Evolutionary conservation across 2,329 filamentous ascomycete species (phyloP).

Genomic region (Trichoderma brevicompactum): DNA sequence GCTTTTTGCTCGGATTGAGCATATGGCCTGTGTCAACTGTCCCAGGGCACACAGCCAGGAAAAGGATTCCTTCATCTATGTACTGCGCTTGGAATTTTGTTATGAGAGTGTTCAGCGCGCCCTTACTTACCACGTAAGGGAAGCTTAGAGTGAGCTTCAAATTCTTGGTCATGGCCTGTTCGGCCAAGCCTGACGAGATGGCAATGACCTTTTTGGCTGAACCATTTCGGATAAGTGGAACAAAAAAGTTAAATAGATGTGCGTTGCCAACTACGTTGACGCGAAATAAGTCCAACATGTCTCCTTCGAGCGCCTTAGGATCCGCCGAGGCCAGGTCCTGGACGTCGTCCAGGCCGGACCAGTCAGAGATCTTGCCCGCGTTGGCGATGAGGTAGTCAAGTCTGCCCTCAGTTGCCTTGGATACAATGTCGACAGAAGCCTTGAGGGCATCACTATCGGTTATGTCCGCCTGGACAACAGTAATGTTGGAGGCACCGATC

Average conservation of each 20-base stretch:
- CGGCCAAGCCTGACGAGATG: not conserved
- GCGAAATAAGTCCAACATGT: not conserved
- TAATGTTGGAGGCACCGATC: not conserved
- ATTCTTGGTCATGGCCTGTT: not conserved
- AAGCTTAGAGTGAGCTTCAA: not conserved
- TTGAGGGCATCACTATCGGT: not conserved
- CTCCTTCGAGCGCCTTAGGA: not conserved
- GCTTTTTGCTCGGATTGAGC: not conserved
- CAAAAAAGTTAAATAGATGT: not conserved
- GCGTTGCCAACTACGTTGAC: not conserved
- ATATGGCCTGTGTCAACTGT: not conserved
- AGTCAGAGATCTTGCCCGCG: not conserved
- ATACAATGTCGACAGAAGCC: not conserved
- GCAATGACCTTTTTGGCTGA: not conserved
- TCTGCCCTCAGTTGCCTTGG: not conserved
- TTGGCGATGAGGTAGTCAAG: not conserved
- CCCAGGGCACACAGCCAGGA: not conserved
- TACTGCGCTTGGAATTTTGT: constrained; percentile 5
- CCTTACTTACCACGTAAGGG: not conserved
- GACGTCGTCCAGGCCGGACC: not conserved
- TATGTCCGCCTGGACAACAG: constrained; percentile 1
- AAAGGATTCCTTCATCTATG: constrained; percentile 1
- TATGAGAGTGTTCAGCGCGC: not conserved
- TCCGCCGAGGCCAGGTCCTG: not conserved
- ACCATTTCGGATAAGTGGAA: not conserved